Percentiles rank a stretch among this genome's conserved stretches.
phyloP scores from a whole-genome alignment of 805 yeast genomes.

The Monosporozyma servazzii region DNA sequence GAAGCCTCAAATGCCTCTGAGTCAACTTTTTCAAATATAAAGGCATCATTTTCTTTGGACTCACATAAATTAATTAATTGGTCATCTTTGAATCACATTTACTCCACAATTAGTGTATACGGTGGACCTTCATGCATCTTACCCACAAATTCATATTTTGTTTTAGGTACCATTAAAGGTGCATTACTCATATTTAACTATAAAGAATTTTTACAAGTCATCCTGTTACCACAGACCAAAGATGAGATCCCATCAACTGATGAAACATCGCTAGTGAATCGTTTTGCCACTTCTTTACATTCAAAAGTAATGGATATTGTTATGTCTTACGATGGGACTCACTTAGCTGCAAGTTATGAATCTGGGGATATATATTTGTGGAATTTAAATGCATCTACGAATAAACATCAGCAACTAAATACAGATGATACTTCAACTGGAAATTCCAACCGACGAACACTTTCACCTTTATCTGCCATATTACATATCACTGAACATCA shows the following conservation, averaged over 20 bases:
- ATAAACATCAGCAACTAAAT: neutral
- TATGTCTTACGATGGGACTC: slow-evolving; percentile 59
- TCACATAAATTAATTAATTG: slow-evolving; percentile 1
- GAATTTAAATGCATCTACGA: slow-evolving; percentile 37
- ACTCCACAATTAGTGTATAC: slow-evolving; percentile 26
- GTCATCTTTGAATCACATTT: slow-evolving; percentile 14
- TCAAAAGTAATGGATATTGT: slow-evolving; percentile 41
- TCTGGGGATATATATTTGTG: slow-evolving; percentile 62
- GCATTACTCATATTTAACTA: slow-evolving; percentile 57
- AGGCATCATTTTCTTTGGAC: neutral
- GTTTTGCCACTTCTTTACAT: neutral
- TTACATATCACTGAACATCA: slow-evolving; percentile 29
- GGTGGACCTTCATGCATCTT: slow-evolving; percentile 46
- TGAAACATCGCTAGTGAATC: slow-evolving; percentile 4
- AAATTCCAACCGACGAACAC: neutral
- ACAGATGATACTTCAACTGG: neutral
- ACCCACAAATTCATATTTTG: slow-evolving; percentile 38
- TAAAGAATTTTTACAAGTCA: slow-evolving; percentile 46
- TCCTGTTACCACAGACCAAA: slow-evolving; percentile 17
- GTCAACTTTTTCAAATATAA: neutral
- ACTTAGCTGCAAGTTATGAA: slow-evolving; percentile 58
- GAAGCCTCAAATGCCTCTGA: neutral
- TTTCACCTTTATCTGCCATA: slow-evolving; percentile 17
- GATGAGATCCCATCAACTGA: neutral
- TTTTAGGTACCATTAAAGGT: slow-evolving; percentile 67